Evolutionary conservation across 2,329 filamentous ascomycete genomes (phyloP), one percentile per base, ranked within the genome.

Genomic region (Colletotrichum spaethianum): DNA sequence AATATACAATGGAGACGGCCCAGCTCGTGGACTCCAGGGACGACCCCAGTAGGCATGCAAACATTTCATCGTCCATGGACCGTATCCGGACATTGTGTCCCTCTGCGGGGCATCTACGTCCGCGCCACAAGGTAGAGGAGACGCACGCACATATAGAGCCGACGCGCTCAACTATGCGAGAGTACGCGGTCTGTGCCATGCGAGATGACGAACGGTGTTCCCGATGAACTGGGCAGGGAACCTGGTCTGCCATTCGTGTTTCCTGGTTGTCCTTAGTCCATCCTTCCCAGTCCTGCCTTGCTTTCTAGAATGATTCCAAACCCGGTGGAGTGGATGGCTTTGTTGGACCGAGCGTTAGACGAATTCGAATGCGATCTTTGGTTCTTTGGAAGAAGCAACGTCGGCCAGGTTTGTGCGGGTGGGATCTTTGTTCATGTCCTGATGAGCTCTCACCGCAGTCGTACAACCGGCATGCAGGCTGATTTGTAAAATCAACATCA

Each of bases 271-370:
- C 67, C 9, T 50, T 8, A 20, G 12, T 28, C 28, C 55, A 44
- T 31, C 31, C 59, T 42, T 60, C 11, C 12, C n/a, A 62, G 31
- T 50, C n/a, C n/a, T 31, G 12, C 42, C 59, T 62, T 12, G 23
- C 31, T 33, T 67, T 67, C 56, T 62, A 67, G 57, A 68, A 72
- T 28, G 50, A 46, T 68, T 68, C 52, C 52, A 59, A 46, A 28
- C 48, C 63, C 42, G 33, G 18, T 57, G 33, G 57, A 46, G 56
- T 50, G 42, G 64, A 53, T 52, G 52, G 38, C 26, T 53, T 26
- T 50, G 56, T 33, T 40, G 67, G 38, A 31, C 48, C 46, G 46
- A 40, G 63, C 11, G 55, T n/a, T 26, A 23, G 57, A 33, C n/a
- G 33, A 50, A 12, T 2, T 28, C 55, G 48, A 72, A 50, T 63